Conservation (phyloP, 352 stramenopile genomes). For the Thraustochytrium sp. region DNA sequence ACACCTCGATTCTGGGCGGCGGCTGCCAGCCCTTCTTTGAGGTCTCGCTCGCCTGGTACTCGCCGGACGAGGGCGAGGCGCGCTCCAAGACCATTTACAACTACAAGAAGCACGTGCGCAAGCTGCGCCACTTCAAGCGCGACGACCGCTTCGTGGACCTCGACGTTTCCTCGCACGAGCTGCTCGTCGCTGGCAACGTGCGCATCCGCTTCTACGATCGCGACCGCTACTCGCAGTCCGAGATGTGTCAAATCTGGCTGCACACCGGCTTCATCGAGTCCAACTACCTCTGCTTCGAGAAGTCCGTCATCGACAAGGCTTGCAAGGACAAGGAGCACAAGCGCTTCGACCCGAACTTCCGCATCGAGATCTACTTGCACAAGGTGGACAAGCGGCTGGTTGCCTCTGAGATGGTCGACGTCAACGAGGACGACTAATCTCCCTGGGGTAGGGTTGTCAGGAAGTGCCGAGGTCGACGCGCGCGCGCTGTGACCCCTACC, state of each 20-base stretch:
- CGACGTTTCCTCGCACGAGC: conserved; percentile 42
- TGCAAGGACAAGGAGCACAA: conserved; percentile 51
- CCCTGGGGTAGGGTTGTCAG: not conserved
- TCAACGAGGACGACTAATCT: not conserved
- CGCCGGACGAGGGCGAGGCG: conserved; percentile 28
- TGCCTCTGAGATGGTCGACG: conserved; percentile 11
- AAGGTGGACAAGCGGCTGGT: conserved; percentile 37
- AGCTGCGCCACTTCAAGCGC: conserved; percentile 48
- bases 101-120: conserved; percentile 50
- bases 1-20: conserved; percentile 34
- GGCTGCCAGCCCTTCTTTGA: conserved; percentile 52
- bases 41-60: conserved; percentile 41
- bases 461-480: too few species aligned
- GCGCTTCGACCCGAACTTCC: conserved; percentile 47
- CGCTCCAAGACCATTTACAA: conserved; percentile 46
- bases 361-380: conserved; percentile 42
- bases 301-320: conserved; percentile 49
- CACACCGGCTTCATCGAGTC: conserved; percentile 50
- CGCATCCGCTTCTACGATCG: conserved; percentile 52
- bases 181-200: conserved; percentile 49
- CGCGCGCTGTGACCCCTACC: too few species aligned
- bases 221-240: conserved; percentile 12
- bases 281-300: conserved; percentile 51
- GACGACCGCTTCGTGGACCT: conserved; percentile 51
- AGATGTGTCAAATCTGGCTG: conserved; percentile 50